Evolutionary conservation across 805 yeast species (phyloP), one percentile per base, ranked within the genome.

Genomic region (Saccharomycopsis microspora): DNA sequence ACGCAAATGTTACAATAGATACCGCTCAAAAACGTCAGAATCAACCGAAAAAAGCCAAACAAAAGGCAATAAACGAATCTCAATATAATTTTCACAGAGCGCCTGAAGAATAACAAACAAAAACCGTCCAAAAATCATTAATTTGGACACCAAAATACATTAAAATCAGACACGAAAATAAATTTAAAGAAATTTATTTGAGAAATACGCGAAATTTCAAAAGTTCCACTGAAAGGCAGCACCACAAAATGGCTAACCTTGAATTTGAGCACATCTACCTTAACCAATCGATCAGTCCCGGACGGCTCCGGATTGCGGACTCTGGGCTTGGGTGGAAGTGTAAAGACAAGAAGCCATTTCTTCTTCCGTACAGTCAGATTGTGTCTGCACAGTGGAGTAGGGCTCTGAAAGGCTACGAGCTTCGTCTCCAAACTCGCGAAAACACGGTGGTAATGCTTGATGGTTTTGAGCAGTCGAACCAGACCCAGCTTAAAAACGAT

Each of bases 281-380:
- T 62, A 89, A 93, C 64, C 95, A 85, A 64, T 85, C 95, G 47
- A 79, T 79, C 56, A 70, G 74, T 38, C 75, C 78, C 42, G 99
- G 99, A 29, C 81, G 94, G 57, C 82, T 90, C 74, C 86, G 98
- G 66, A 77, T 93, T 54, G 96, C 97, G 9, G 93, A 85, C 54
- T 80, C 94, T n/a, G 99, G 99, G 44, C 73, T 93, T 32, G 99
- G 99, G 42, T 93, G 99, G 99, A 90, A 90, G 61, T 81, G 81
- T 0, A 69, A 70, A 31, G 62, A 75, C 11, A 71, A 76, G 8
- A 78, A 76, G 43, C 96, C 97, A n/a, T 86, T 86, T 56, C 69
- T 93, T 52, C 70, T 93, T 50, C 90, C 96, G n/a, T 78, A 86
- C 6, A 85, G 85, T 32, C 96, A 89, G 62, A 69, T 93, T 30